Conservation (phyloP, 495 filamentous ascomycete genomes). For the Cairneyella variabilis region DNA sequence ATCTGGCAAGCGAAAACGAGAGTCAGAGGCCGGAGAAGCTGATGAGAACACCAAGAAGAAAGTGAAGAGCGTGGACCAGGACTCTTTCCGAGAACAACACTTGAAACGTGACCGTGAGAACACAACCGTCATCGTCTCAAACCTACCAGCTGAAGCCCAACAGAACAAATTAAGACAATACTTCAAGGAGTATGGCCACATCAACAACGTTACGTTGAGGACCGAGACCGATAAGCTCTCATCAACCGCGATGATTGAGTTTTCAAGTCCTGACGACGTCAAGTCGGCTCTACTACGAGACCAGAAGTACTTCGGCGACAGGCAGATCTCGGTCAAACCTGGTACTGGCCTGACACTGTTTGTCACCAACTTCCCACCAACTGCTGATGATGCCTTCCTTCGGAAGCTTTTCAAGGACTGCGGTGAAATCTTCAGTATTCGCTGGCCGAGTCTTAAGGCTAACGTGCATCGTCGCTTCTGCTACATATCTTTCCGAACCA, state of each 20-base stretch:
- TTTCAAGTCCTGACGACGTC: constrained; percentile 74
- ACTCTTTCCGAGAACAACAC: constrained; percentile 31
- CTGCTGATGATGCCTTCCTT: constrained; percentile 78
- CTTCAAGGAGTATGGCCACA: constrained; percentile 82
- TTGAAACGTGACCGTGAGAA: constrained; percentile 84
- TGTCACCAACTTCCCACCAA: constrained; percentile 86
- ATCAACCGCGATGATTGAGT: constrained; percentile 78
- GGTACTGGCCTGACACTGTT: constrained; percentile 77
- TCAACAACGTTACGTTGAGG: constrained; percentile 68
- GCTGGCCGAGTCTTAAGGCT: constrained; percentile 86
- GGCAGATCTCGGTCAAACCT: constrained; percentile 65
- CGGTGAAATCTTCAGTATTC: constrained; percentile 79
- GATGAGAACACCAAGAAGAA: constrained; percentile 52
- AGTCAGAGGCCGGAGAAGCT: constrained; percentile 47
- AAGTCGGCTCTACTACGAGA: constrained; percentile 74
- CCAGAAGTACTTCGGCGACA: constrained; percentile 67
- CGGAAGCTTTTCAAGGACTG: constrained; percentile 69
- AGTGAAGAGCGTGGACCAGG: constrained; percentile 38
- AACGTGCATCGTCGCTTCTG: constrained; percentile 88
- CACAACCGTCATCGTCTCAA: constrained; percentile 74
- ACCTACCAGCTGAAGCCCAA: constrained; percentile 64
- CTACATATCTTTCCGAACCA: constrained; percentile 79
- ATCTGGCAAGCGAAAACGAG: constrained; percentile 53
- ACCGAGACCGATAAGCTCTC: constrained; percentile 52
- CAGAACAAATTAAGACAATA: constrained; percentile 77